These are phyloP conservation scores for Tetrahymena thermophila DNA, from an alignment of 73 alveolate genomes.

Conservation along the genomic window DNA sequence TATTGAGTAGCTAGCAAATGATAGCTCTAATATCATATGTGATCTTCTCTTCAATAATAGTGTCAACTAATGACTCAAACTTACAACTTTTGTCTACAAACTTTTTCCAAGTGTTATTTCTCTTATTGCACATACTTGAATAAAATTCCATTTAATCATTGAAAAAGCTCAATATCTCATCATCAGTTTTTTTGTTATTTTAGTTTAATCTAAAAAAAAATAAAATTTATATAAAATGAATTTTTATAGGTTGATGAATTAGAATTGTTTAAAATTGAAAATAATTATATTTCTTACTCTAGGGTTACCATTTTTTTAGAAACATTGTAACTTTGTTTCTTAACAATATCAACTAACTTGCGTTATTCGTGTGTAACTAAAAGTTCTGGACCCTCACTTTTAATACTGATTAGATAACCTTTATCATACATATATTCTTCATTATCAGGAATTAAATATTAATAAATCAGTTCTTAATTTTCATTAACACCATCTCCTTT, in stretches of 20 bases:
- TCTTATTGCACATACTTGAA: constrained; percentile 31
- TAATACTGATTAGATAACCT: neutral
- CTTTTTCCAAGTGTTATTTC: constrained; percentile 44
- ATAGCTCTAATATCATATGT: constrained; percentile 36
- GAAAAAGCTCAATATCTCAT: constrained; percentile 5
- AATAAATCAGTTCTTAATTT: constrained; percentile 21
- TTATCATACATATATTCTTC: neutral
- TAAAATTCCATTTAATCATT: constrained; percentile 30
- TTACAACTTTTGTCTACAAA: constrained; percentile 18
- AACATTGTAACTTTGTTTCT: neutral
- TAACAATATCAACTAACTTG: neutral
- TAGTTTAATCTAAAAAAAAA: neutral
- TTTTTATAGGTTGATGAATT: too few relatives aligned
- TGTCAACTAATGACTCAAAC: constrained; percentile 3
- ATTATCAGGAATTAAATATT: constrained; percentile 3
- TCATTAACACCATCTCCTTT: constrained; percentile 31
- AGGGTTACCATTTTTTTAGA: neutral
- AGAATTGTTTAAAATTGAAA: neutral
- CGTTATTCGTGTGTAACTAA: neutral
- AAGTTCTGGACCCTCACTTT: neutral
- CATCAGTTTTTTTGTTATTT: neutral
- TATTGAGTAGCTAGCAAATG: constrained; percentile 25
- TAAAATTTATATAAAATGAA: neutral
- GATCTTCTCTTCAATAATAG: constrained; percentile 13
- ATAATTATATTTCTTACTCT: neutral